phyloP scores from a whole-genome alignment of 495 filamentous ascomycete genomes.

The Chaetomium fimeti region DNA sequence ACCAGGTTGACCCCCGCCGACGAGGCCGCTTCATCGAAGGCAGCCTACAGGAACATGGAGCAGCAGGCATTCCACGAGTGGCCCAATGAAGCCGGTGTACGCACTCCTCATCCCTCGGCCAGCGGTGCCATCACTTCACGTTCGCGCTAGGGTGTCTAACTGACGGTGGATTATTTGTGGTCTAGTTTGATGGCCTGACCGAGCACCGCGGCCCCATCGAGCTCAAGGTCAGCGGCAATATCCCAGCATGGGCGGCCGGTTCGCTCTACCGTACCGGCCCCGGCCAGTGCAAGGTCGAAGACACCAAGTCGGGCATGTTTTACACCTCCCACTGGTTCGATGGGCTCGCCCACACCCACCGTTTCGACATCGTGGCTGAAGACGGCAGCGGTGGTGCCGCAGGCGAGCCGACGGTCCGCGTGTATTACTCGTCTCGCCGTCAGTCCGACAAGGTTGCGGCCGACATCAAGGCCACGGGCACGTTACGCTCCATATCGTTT shows the following conservation, averaged over 20 bases:
- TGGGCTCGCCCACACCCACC: slow-evolving; percentile 71
- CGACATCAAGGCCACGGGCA: slow-evolving; percentile 54
- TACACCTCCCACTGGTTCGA: slow-evolving; percentile 73
- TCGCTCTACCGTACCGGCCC: slow-evolving; percentile 72
- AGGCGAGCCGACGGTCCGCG: slow-evolving; percentile 37
- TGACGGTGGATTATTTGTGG: background rate
- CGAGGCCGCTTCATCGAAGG: slow-evolving; percentile 1
- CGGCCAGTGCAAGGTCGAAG: slow-evolving; percentile 57
- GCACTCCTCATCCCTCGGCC: slow-evolving; percentile 14
- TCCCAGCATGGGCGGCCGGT: slow-evolving; percentile 53
- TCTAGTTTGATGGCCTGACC: slow-evolving; percentile 47
- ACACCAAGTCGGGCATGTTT: slow-evolving; percentile 55
- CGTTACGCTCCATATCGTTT: slow-evolving; percentile 52
- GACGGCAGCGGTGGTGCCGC: slow-evolving; percentile 12
- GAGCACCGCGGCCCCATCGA: slow-evolving; percentile 48
- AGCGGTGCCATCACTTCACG: background rate
- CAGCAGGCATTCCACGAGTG: slow-evolving; percentile 32
- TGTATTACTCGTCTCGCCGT: slow-evolving; percentile 71
- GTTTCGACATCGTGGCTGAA: slow-evolving; percentile 59
- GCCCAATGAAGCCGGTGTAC: slow-evolving; percentile 50
- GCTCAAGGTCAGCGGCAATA: slow-evolving; percentile 41
- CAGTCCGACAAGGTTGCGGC: slow-evolving; percentile 58
- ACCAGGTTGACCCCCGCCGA: slow-evolving; percentile 19
- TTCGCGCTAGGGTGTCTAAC: background rate
- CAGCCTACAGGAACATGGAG: slow-evolving; percentile 10